A percentile compares a stretch with the other conserved stretches of the same genome.
Conservation (phyloP, 495 filamentous ascomycete genomes). For the Daldinia vernicosa region DNA sequence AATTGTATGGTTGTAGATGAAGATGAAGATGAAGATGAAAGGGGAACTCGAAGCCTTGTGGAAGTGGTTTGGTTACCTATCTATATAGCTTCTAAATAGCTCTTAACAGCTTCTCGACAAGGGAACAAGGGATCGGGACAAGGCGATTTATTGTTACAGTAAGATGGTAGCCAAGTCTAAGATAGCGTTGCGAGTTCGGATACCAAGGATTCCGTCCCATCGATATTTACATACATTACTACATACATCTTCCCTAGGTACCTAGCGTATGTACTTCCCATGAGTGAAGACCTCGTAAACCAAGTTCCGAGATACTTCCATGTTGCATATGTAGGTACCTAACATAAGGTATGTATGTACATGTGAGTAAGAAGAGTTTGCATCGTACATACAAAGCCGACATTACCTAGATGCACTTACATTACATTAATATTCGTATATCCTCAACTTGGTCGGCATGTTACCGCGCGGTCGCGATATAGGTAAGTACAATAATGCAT, state of each 20-base stretch:
- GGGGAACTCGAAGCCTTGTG: not conserved
- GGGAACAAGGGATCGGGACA: not conserved
- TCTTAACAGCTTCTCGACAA: not conserved
- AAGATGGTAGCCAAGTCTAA: constrained; percentile 21
- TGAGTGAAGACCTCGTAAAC: too few relatives aligned
- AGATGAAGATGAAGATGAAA: not conserved
- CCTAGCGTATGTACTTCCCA: not conserved
- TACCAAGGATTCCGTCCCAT: constrained; percentile 3
- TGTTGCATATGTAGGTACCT: not conserved
- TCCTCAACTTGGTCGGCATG: not conserved
- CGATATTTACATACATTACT: too few relatives aligned
- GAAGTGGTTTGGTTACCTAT: not conserved
- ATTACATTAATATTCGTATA: not conserved
- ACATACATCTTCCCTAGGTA: not conserved
- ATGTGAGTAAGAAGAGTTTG: not conserved
- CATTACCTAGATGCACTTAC: not conserved
- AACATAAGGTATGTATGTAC: not conserved
- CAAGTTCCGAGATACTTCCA: not conserved
- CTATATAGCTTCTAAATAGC: not conserved
- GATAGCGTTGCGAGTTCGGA: constrained; percentile 13
- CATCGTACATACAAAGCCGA: not conserved
- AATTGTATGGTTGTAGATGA: not conserved
- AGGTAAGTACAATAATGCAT: not conserved
- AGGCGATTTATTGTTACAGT: constrained; percentile 29
- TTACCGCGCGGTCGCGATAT: not conserved